phyloP scores from a whole-genome alignment of 2,329 filamentous ascomycete genomes.

The Thermothelomyces thermophilus region DNA sequence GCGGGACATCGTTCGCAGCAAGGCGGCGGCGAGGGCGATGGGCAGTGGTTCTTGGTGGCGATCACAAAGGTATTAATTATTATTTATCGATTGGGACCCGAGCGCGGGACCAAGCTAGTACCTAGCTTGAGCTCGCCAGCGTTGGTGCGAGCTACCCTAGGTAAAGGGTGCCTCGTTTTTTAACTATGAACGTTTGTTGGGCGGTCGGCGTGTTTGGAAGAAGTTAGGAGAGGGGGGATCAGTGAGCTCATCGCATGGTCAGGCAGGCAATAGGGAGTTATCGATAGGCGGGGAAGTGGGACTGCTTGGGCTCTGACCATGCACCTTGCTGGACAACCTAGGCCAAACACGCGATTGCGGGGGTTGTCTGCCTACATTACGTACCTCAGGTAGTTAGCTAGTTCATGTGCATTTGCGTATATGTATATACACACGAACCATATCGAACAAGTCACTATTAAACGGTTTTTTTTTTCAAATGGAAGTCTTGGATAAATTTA shows the following conservation, averaged over 20 bases:
- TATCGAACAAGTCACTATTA: too few species aligned
- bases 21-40: neutral
- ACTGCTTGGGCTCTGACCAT: too few species aligned
- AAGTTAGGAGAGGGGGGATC: too few species aligned
- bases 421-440: too few species aligned
- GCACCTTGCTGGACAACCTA: neutral
- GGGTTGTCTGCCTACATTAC: too few species aligned
- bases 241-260: neutral
- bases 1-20: constrained; percentile 11
- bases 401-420: too few species aligned
- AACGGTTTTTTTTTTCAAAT: too few species aligned
- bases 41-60: neutral
- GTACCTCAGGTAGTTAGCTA: too few species aligned
- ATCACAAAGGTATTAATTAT: too few species aligned
- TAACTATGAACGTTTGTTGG: neutral
- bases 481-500: too few species aligned
- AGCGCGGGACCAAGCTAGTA: too few species aligned
- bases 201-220: too few species aligned
- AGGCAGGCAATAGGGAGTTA: neutral
- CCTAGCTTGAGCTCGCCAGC: neutral
- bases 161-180: neutral
- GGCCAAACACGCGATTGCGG: neutral
- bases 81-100: neutral
- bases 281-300: constrained; percentile 7
- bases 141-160: neutral